These are phyloP conservation scores for Solanum ossicruentum DNA, from an alignment of 257 asterid genomes.

Conservation along the genomic window DNA sequence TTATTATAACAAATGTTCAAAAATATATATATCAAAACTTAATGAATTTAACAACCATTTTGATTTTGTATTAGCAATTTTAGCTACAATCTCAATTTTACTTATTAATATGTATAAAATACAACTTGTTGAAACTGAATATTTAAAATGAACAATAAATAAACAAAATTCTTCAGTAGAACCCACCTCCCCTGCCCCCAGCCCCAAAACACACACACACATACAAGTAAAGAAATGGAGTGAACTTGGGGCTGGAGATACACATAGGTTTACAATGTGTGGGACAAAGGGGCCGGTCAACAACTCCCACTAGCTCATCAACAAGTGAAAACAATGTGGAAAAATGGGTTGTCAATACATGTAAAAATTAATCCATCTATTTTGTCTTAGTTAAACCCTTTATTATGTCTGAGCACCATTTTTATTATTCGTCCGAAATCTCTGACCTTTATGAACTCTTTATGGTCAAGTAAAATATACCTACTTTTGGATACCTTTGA, in stretches of 20 bases:
- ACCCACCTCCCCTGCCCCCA: too few species aligned
- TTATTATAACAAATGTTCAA: background rate
- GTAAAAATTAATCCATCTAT: background rate
- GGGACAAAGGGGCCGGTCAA: constrained; percentile 37
- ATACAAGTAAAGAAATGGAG: background rate
- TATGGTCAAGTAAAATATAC: background rate
- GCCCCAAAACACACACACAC: background rate
- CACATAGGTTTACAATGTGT: constrained; percentile 14
- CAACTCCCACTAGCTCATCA: constrained; percentile 61
- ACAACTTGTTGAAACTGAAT: background rate
- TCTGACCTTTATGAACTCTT: background rate
- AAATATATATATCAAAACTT: background rate
- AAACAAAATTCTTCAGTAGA: too few species aligned
- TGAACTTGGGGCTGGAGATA: background rate
- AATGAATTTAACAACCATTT: too few species aligned
- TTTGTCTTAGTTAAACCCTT: background rate
- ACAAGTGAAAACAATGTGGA: constrained; percentile 27
- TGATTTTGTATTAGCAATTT: too few species aligned
- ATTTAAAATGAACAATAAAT: too few species aligned
- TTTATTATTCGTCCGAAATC: background rate
- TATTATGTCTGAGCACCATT: background rate
- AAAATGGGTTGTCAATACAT: constrained; percentile 23
- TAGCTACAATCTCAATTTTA: background rate
- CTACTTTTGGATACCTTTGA: constrained; percentile 7
- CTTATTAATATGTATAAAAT: background rate